These are phyloP conservation scores for Camellia japonica DNA, from an alignment of 148 eudicot species.

Conservation along the genomic window DNA sequence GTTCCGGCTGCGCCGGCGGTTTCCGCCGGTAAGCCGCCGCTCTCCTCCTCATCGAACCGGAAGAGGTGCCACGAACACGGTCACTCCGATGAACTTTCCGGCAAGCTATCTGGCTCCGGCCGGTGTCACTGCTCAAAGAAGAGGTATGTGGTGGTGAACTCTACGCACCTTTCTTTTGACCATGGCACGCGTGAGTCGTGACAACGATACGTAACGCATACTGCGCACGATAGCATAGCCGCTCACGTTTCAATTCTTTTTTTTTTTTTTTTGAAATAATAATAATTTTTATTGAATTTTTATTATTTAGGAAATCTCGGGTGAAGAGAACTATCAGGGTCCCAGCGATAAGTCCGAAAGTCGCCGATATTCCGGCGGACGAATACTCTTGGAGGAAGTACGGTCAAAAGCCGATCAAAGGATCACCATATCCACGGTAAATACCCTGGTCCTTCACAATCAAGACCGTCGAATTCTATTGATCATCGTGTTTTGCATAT, in stretches of 20 bases:
- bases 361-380: constrained; percentile 63
- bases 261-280: background rate
- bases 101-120: constrained; percentile 21
- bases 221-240: background rate
- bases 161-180: background rate
- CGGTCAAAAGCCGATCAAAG: constrained; percentile 74
- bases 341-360: constrained; percentile 49
- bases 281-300: background rate
- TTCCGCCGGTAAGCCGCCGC: constrained; percentile 45
- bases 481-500: too few species aligned
- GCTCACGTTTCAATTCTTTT: background rate
- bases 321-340: constrained; percentile 49
- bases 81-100: constrained; percentile 27
- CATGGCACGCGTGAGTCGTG: background rate
- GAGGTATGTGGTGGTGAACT: constrained; percentile 31
- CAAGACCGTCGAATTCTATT: background rate
- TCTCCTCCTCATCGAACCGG: constrained; percentile 30
- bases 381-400: constrained; percentile 77
- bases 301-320: constrained; percentile 45
- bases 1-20: constrained; percentile 19
- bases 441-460: background rate
- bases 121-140: constrained; percentile 51
- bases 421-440: constrained; percentile 72
- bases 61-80: constrained; percentile 49
- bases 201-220: background rate